Evolutionary conservation across 1,284 basidiomycete genomes (phyloP).

Genomic region (Boletus calvinii): DNA sequence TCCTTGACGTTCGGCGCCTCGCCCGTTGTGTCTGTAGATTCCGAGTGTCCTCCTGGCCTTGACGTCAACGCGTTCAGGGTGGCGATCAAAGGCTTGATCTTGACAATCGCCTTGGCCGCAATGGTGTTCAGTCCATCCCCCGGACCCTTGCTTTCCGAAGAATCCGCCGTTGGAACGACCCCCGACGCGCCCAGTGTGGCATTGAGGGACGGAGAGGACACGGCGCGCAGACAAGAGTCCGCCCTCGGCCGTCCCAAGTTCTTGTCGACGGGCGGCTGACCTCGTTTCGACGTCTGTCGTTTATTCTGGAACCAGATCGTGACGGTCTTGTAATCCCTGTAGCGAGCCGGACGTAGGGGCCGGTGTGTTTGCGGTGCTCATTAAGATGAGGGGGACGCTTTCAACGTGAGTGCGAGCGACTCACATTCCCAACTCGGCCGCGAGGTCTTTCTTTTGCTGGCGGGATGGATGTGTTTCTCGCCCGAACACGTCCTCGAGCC

Average conservation of each 20-base stretch:
- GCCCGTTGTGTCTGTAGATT: not conserved
- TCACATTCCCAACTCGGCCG: constrained; percentile 40
- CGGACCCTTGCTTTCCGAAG: not conserved
- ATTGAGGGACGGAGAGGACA: constrained; percentile 33
- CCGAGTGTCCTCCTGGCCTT: constrained; percentile 1
- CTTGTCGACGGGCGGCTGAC: constrained; percentile 13
- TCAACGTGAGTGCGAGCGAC: constrained; percentile 12
- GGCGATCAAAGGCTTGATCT: constrained; percentile 25
- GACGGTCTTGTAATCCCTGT: constrained; percentile 44
- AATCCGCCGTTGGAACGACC: not conserved
- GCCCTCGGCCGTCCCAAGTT: constrained; percentile 1
- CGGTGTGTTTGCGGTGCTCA: not conserved
- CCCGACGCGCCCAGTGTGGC: constrained; percentile 21
- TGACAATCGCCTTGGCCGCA: constrained; percentile 17
- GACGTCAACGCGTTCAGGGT: constrained; percentile 18
- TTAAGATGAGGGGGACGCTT: not conserved
- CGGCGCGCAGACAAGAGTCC: constrained; percentile 26
- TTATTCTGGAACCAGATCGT: constrained; percentile 55
- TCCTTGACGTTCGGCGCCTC: constrained; percentile 2
- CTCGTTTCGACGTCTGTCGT: constrained; percentile 45
- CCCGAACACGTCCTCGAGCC: constrained; percentile 40
- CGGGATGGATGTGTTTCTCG: constrained; percentile 41
- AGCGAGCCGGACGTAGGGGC: not conserved
- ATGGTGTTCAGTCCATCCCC: constrained; percentile 1
- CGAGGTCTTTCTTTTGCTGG: constrained; percentile 39